A percentile compares a stretch with the other conserved stretches of the same genome.
These are phyloP conservation scores for Bruguiera gymnorhiza DNA, from an alignment of 345 rosid species.

Conservation along the genomic window DNA sequence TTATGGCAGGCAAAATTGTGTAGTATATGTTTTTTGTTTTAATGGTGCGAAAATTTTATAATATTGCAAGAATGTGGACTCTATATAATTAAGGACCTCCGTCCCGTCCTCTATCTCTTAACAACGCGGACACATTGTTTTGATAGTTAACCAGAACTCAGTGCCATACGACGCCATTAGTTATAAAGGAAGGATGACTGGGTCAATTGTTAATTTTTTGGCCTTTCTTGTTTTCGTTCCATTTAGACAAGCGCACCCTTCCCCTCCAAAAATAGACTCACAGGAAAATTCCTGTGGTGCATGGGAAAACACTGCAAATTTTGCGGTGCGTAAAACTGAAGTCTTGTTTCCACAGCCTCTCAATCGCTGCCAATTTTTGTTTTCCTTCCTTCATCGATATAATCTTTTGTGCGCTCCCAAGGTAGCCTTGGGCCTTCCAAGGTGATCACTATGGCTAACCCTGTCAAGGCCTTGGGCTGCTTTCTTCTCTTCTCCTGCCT, in stretches of 20 bases:
- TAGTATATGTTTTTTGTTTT: too few species aligned
- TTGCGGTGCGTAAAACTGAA: constrained; percentile 10
- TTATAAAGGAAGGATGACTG: background rate
- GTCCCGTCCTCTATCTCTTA: too few species aligned
- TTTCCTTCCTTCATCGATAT: constrained; percentile 16
- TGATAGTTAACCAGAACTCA: too few species aligned
- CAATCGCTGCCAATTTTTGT: constrained; percentile 18
- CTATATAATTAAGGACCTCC: too few species aligned
- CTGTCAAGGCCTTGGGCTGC: background rate
- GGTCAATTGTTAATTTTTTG: background rate
- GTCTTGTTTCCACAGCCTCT: constrained; percentile 7
- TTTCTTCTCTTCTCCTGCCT: background rate
- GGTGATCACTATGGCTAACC: background rate
- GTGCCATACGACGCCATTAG: too few species aligned
- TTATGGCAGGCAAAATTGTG: too few species aligned
- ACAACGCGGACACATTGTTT: too few species aligned
- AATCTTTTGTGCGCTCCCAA: constrained; percentile 2
- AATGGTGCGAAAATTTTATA: too few species aligned
- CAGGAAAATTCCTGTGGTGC: constrained; percentile 7
- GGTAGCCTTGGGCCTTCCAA: constrained; percentile 10
- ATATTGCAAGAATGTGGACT: too few species aligned
- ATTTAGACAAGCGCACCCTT: background rate
- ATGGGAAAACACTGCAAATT: background rate
- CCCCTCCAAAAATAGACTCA: background rate
- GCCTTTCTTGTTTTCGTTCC: background rate